Base-by-base conservation (phyloP, 2,329 filamentous ascomycete species). In the Cordyceps sp. region DNA sequence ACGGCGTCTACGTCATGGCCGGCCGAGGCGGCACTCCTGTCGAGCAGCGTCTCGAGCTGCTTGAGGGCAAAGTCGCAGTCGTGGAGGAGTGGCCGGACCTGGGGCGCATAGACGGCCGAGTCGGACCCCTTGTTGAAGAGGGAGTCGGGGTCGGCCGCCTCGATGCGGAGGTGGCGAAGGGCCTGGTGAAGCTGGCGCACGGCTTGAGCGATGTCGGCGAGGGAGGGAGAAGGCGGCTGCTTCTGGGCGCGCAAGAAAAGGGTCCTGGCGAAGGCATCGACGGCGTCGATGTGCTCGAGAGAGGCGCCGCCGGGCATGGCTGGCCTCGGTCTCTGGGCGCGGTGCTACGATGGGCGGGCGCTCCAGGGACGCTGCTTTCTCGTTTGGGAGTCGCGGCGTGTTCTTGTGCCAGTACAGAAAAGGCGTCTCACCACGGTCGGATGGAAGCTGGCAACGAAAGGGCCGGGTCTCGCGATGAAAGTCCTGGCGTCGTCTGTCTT, bases 81-180 rank as follows among this genome's bases (percentile, higher is more conserved):
- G 39, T 66, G 58, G 32, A 74, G 49, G 19, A 73, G 60, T 2
- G 61, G 58, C 0, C 48, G 52, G 12, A 77, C 55, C 42, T 69
- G 62, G 23, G 61, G 56, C 8, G 53, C 46, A 41, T 67, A 70
- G 30, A 62, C 48, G 22, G 55, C 49, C 16, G 52, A 53, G 26
- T 53, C 44, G 2, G 52, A n/a, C 12, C 32, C 39, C 21, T 47
- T 46, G 50, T 66, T 66, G 13, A 77, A 55, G 10, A 64, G 53
- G 9, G 71, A 74, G 40, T 67, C 65, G 2, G 58, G 55, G 41
- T 72, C 69, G 39, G 66, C 60, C 25, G 63, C 61, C 51, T 76
- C 72, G 39, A 62, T 56, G 33, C 66, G 68, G 18, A 77, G 54
- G 41, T 74, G 65, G 33, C 67, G 64, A 6, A 77, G 54, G 10